Evolutionary conservation across 129 eudicot genomes (phyloP).

Genomic region (Ambrosia artemisiifolia): DNA sequence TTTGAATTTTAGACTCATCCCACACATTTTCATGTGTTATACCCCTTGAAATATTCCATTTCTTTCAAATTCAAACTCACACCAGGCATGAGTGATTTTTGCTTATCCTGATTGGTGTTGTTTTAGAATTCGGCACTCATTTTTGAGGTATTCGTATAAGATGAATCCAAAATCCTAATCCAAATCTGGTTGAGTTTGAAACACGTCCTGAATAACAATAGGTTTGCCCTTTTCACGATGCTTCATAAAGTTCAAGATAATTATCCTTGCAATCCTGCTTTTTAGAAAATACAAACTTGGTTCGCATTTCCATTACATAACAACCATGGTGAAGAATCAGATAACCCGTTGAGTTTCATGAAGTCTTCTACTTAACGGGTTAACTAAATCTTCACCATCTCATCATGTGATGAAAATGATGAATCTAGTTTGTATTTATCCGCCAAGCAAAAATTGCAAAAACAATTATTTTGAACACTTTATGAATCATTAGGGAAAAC

Average conservation of each 20-base stretch:
- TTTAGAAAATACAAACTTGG: slow-evolving; percentile 45
- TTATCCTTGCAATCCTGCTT: slow-evolving; percentile 36
- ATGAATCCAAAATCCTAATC: slow-evolving; percentile 67
- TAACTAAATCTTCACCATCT: slow-evolving; percentile 32
- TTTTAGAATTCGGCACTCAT: slow-evolving; percentile 29
- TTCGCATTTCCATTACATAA: slow-evolving; percentile 33
- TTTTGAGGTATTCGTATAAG: slow-evolving; percentile 55
- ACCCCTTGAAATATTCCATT: slow-evolving; percentile 46
- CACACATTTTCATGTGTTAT: slow-evolving; percentile 40
- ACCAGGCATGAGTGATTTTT: slow-evolving; percentile 53
- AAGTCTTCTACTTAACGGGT: slow-evolving; percentile 25
- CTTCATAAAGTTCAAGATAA: slow-evolving; percentile 48
- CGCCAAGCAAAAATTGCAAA: slow-evolving; percentile 24
- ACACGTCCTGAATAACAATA: slow-evolving; percentile 46
- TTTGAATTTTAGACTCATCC: slow-evolving; percentile 52
- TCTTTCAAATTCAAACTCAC: slow-evolving; percentile 51
- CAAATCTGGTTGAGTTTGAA: slow-evolving; percentile 33
- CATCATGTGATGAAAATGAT: slow-evolving; percentile 36
- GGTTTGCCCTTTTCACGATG: slow-evolving; percentile 85
- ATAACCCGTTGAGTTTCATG: slow-evolving; percentile 29
- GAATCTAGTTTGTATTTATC: slow-evolving; percentile 45
- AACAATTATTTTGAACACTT: slow-evolving; percentile 54
- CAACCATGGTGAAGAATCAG: slow-evolving; percentile 35
- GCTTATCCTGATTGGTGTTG: slow-evolving; percentile 9
- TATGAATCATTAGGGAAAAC: slow-evolving; percentile 74